Evolutionary conservation across 2,329 filamentous ascomycete species (phyloP), one percentile per base, ranked within the genome.

Genomic region (Emmonsiellopsis sp.): DNA sequence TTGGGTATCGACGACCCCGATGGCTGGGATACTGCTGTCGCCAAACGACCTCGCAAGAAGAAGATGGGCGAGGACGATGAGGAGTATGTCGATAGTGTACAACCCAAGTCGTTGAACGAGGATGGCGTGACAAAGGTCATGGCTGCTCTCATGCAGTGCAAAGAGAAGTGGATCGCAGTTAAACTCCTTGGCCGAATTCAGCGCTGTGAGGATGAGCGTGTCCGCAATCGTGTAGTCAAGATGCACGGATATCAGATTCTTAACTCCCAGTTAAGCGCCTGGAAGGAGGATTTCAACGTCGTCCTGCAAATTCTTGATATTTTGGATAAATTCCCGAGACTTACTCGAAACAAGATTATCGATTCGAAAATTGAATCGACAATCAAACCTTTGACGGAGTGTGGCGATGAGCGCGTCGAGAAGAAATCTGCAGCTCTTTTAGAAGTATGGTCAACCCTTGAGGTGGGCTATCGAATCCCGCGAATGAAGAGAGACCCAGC

Each of bases 91-190:
- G 93, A 90, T 70, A 91, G 89, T 68, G 79, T 94, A 56, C 82
- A 92, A 68, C 84, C 87, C 50, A 87, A 84, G 64, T 83, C 81
- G 47, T 79, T 96, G 55, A 84, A 89, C 59, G 88, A 93, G 63
- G 82, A 86, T 55, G 89, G 87, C 58, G 89, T 94, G 57, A 89
- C 86, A 63, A 95, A 94, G 72, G 89, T 96, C 70, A 95, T 96
- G 89, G 91, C 92, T 26, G 86, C 90, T 51, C 82, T 98, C 55
- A 91, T 95, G 83, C 92, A 96, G 70, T 95, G 89, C 78, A 95
- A 95, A 72, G 93, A 98, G 77, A 96, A 96, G 72, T 98, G 93
- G 93, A 96, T 98, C 70, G 90, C 89, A 2, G 90, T 96, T 72
- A 97, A 97, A 73, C 77, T 98, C 54, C 81, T 98, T 55, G 81